Conservation (phyloP, 1,139 yeast species). For the Lodderomyces beijingensis region DNA sequence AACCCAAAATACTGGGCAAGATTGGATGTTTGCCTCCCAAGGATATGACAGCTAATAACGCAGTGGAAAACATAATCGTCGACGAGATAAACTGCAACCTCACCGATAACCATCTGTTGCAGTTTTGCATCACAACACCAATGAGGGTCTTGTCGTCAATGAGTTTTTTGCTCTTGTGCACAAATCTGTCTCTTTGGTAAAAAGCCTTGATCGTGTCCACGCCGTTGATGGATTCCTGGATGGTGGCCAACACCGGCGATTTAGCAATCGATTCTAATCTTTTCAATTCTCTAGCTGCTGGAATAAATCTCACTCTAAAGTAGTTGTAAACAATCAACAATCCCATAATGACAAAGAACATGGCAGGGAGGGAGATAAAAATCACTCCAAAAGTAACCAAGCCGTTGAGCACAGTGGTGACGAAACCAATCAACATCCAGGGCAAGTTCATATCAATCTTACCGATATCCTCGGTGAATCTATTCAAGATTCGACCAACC, state of each 20-base stretch:
- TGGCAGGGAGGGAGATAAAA: slow-evolving; percentile 20
- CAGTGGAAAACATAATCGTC: slow-evolving; percentile 21
- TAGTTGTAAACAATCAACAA: slow-evolving; percentile 26
- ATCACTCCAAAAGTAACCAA: slow-evolving; percentile 39
- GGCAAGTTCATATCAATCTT: slow-evolving; percentile 30
- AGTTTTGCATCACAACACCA: slow-evolving; percentile 25
- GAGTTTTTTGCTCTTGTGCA: slow-evolving; percentile 50
- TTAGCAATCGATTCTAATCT: slow-evolving; percentile 26
- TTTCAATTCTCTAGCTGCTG: slow-evolving; percentile 31
- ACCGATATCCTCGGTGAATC: slow-evolving; percentile 37
- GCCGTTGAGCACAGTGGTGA: slow-evolving; percentile 19
- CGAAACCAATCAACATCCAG: slow-evolving; percentile 27
- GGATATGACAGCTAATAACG: slow-evolving; percentile 21
- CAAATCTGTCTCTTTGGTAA: slow-evolving; percentile 49
- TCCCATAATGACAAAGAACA: slow-evolving; percentile 20
- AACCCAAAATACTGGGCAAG: slow-evolving; percentile 28
- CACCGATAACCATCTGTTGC: slow-evolving; percentile 35
- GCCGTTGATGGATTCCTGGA: slow-evolving; percentile 60
- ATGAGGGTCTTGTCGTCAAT: slow-evolving; percentile 54
- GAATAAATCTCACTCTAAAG: slow-evolving; percentile 24
- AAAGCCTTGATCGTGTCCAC: slow-evolving; percentile 59
- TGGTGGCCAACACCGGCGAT: slow-evolving; percentile 61
- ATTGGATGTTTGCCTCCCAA: slow-evolving; percentile 19
- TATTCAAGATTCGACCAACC: slow-evolving; percentile 36
- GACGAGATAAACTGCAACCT: slow-evolving; percentile 30